Conservation (phyloP, 148 eudicot species). For the Rhododendron mucronatum region DNA sequence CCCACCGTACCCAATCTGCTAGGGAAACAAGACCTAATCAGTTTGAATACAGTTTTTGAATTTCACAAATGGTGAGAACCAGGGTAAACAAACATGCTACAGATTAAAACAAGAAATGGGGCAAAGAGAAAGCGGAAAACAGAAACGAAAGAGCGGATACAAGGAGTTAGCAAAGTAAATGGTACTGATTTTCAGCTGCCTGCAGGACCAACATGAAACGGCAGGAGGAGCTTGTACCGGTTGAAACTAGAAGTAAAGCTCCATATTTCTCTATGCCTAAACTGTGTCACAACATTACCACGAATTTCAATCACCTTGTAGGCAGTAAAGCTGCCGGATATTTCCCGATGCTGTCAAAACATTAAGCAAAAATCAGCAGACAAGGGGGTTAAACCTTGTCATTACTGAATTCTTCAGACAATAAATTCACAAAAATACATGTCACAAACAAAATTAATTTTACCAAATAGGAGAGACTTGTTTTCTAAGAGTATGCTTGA, state of each 20-base stretch:
- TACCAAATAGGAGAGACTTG: background rate
- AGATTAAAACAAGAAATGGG: background rate
- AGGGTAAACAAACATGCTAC: background rate
- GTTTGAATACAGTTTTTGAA: constrained; percentile 6
- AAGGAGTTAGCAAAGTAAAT: constrained; percentile 8
- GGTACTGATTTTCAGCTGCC: constrained; percentile 16
- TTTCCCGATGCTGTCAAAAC: constrained; percentile 80
- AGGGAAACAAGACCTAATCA: background rate
- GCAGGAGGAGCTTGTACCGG: constrained; percentile 10
- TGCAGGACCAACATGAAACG: constrained; percentile 9
- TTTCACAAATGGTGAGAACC: constrained; percentile 12
- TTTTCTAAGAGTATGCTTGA: background rate
- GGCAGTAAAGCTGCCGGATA: constrained; percentile 79
- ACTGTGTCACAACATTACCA: background rate
- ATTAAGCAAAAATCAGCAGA: background rate
- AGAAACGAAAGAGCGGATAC: background rate
- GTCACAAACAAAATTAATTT: background rate
- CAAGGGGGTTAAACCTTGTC: background rate
- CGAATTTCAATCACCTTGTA: constrained; percentile 53
- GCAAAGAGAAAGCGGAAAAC: background rate
- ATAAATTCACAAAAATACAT: background rate
- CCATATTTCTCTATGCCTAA: background rate
- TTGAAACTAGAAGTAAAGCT: background rate
- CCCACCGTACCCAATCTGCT: background rate
- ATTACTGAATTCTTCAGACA: background rate